Base-by-base conservation (phyloP, 2,329 filamentous ascomycete genomes). In the Xylaria hypoxylon region DNA sequence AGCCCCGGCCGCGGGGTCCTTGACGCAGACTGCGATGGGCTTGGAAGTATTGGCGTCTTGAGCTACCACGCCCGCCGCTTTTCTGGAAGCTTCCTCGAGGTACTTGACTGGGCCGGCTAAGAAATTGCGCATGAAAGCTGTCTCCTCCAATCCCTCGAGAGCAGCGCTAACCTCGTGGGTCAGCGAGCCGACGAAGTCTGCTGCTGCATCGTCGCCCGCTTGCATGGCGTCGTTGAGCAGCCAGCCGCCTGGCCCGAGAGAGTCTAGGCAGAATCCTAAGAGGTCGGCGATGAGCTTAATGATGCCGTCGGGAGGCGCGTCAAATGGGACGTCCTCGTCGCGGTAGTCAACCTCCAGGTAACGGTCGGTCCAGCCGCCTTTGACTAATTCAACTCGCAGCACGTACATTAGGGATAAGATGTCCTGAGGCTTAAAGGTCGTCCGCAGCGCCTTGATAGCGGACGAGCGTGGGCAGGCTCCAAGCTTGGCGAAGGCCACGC, bases 181-280 rank as follows among this genome's bases (percentile, higher is more conserved):
- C 55, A 95, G 83, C 47, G 86, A 84, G 22, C 85, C 81, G 62
- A 94, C 82, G 63, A 93, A 86, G 70, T 91, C 88, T 45, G 88
- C 85, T 1, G 86, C 85, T 1, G 86, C 83, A 48, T 88, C 85
- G 65, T 86, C 82, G 31, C 83, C 82, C 50, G 80, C 80, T 5
- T 84, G 77, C 74, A 86, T 79, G 51, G 84, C 80, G 70, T 87
- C 87, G 69, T 90, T 89, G 35, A 88, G 81, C 62, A 94, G 83
- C 91, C 92, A 94, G 22, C 92, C 92, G 60, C 88, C 88, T 10
- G 90, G 85, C 1, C 91, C 92, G 17, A 95, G 86, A 0, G 92
- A 89, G 77, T 95, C 92, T 48, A 95, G 84, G 67, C 91, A 92
- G 73, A 89, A 88, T 69, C 89, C 89, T 33, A 94, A 84, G 3